Percentiles rank a stretch among this genome's conserved stretches.
phyloP scores from a whole-genome alignment of 2,329 filamentous ascomycete species.

The Penicillium sp. region DNA sequence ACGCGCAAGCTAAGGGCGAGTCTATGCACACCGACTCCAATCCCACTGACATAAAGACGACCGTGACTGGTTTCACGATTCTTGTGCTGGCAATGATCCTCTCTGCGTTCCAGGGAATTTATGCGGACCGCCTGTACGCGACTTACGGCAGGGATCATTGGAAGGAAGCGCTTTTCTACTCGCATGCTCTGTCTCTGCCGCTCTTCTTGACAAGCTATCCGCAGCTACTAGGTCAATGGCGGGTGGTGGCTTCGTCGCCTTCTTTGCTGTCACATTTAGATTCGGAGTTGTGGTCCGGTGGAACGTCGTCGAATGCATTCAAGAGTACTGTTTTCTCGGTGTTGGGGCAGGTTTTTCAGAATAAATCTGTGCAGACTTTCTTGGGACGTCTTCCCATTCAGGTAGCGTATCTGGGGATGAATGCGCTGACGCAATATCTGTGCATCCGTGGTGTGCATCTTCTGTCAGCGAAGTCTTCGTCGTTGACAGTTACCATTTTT shows the following conservation, averaged over 20 bases:
- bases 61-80: constrained; percentile 68
- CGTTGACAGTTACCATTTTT: constrained; percentile 93
- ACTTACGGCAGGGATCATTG: constrained; percentile 79
- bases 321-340: constrained; percentile 13
- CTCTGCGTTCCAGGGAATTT: constrained; percentile 91
- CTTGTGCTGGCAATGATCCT: constrained; percentile 85
- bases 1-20: constrained; percentile 73
- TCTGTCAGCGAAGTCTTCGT: constrained; percentile 83
- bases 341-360: constrained; percentile 14
- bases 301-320: background rate
- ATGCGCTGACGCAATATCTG: constrained; percentile 82
- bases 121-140: constrained; percentile 86
- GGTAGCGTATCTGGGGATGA: constrained; percentile 42
- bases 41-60: constrained; percentile 32
- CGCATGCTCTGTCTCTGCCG: constrained; percentile 54
- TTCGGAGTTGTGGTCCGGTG: background rate
- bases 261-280: constrained; percentile 28
- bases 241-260: constrained; percentile 34
- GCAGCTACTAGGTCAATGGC: constrained; percentile 39
- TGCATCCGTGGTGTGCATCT: constrained; percentile 96
- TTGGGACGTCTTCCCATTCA: constrained; percentile 35
- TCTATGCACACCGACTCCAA: constrained; percentile 38
- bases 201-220: constrained; percentile 43
- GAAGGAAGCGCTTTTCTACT: constrained; percentile 97
- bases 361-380: constrained; percentile 24